Percentiles rank a stretch among this genome's conserved stretches.
These are phyloP conservation scores for Dianthus caryophyllus DNA, from an alignment of 148 eudicot species.

Conservation along the genomic window DNA sequence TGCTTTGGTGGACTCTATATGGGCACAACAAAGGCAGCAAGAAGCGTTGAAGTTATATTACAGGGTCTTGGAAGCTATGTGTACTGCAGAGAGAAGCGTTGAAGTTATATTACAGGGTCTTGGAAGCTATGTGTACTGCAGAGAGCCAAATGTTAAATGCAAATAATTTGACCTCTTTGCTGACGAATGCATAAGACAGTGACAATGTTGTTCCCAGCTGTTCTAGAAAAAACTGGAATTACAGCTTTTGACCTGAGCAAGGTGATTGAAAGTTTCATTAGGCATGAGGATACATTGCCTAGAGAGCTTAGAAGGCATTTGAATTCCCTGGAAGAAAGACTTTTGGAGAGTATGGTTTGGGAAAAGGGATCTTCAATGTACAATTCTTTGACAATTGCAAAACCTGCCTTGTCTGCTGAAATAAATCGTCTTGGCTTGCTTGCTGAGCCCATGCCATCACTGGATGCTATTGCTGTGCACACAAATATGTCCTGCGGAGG, in stretches of 20 bases:
- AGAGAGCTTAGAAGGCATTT: slow-evolving; percentile 89
- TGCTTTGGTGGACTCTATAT: slow-evolving; percentile 77
- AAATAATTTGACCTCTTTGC: slow-evolving; percentile 72
- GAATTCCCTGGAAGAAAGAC: slow-evolving; percentile 88
- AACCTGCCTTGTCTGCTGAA: slow-evolving; percentile 66
- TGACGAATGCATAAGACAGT: slow-evolving; percentile 94
- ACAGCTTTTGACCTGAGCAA: slow-evolving; percentile 99
- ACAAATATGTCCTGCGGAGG: slow-evolving; percentile 62
- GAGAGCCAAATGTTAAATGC: slow-evolving; percentile 71
- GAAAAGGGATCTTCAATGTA: slow-evolving; percentile 98
- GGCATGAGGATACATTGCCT: slow-evolving; percentile 93
- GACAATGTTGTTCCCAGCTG: slow-evolving; percentile 96
- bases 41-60: slow-evolving; percentile 86
- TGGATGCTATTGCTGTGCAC: slow-evolving; percentile 85
- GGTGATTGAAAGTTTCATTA: slow-evolving; percentile 94
- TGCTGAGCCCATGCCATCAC: slow-evolving; percentile 97
- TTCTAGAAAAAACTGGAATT: slow-evolving; percentile 91
- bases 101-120: slow-evolving; percentile 81
- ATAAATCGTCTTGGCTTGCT: slow-evolving; percentile 71
- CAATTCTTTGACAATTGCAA: slow-evolving; percentile 86
- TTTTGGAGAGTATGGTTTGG: slow-evolving; percentile 98
- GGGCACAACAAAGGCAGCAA: slow-evolving; percentile 87
- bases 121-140: slow-evolving; percentile 85
- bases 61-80: slow-evolving; percentile 87
- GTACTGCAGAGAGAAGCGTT: slow-evolving; percentile 61